These are phyloP conservation scores for Apophysomyces ossiformis DNA, from an alignment of 371 early-diverging fungal species.

Conservation along the genomic window DNA sequence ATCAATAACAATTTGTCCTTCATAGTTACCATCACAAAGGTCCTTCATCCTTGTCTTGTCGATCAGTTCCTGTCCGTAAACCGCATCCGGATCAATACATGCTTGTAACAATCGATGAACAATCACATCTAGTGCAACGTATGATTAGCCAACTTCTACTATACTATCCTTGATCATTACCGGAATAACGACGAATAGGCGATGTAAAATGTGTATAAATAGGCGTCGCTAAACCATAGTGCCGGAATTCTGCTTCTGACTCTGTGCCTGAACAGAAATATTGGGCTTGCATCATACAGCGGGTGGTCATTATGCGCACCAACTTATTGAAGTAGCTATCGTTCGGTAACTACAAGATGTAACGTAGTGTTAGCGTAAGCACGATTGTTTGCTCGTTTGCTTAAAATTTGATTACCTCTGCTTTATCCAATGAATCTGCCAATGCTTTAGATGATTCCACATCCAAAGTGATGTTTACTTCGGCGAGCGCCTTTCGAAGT, in stretches of 20 bases:
- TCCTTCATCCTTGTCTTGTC: conserved; percentile 83
- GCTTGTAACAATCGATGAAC: conserved; percentile 93
- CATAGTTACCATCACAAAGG: conserved; percentile 71
- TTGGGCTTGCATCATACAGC: conserved; percentile 93
- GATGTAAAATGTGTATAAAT: conserved; percentile 97
- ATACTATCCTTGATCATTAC: conserved; percentile 36
- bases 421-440: conserved; percentile 84
- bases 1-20: not conserved
- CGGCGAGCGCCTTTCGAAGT: conserved; percentile 71
- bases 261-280: conserved; percentile 88
- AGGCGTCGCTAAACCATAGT: conserved; percentile 86
- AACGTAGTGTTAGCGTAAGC: not conserved
- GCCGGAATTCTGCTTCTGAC: conserved; percentile 78
- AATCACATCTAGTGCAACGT: conserved; percentile 74
- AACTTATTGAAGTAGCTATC: conserved; percentile 92
- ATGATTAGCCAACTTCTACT: conserved; percentile 18
- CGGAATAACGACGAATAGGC: conserved; percentile 95
- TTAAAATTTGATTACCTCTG: conserved; percentile 46
- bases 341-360: conserved; percentile 48
- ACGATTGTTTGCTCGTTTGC: not conserved
- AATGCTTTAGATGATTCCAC: conserved; percentile 70
- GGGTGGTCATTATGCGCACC: conserved; percentile 89
- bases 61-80: conserved; percentile 72
- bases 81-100: conserved; percentile 66
- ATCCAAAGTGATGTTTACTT: conserved; percentile 51